Conservation (phyloP, 1,139 yeast species). For the Nakaseomyces bracarensis region DNA sequence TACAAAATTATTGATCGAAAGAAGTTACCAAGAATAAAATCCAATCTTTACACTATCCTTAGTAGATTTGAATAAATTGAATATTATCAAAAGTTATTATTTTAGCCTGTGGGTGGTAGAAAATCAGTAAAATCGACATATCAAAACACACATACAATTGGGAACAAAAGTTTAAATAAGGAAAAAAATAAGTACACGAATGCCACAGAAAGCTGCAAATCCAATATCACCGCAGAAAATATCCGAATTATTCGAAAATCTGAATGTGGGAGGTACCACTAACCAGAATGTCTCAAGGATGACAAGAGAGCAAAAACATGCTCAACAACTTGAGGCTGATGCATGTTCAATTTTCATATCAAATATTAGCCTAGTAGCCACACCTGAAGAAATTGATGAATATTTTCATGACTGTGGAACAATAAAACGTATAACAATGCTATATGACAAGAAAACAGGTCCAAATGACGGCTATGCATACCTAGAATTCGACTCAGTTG, state of each 20-base stretch:
- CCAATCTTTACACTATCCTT: too few relatives aligned
- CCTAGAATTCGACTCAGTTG: constrained; percentile 49
- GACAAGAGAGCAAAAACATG: constrained; percentile 17
- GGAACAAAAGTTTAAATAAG: too few relatives aligned
- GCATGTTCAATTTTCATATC: constrained; percentile 80
- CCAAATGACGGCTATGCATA: constrained; percentile 65
- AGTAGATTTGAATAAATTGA: too few relatives aligned
- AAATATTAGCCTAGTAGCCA: constrained; percentile 70
- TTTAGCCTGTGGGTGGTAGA: too few relatives aligned
- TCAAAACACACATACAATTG: too few relatives aligned
- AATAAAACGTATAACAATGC: constrained; percentile 75
- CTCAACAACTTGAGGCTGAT: constrained; percentile 47
- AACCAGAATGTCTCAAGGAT: neutral
- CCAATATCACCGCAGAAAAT: constrained; percentile 4
- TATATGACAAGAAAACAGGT: constrained; percentile 38
- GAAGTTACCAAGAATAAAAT: too few relatives aligned
- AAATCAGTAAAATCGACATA: too few relatives aligned
- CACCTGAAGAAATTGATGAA: constrained; percentile 75
- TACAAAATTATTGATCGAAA: too few relatives aligned
- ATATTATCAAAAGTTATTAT: too few relatives aligned
- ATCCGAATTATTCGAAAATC: constrained; percentile 5
- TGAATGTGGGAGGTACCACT: neutral
- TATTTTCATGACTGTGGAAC: constrained; percentile 69
- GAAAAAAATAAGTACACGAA: too few relatives aligned
- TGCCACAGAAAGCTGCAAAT: neutral